Evolutionary conservation across 495 filamentous ascomycete genomes (phyloP).

Genomic region (Talaromyces wortmannii): DNA sequence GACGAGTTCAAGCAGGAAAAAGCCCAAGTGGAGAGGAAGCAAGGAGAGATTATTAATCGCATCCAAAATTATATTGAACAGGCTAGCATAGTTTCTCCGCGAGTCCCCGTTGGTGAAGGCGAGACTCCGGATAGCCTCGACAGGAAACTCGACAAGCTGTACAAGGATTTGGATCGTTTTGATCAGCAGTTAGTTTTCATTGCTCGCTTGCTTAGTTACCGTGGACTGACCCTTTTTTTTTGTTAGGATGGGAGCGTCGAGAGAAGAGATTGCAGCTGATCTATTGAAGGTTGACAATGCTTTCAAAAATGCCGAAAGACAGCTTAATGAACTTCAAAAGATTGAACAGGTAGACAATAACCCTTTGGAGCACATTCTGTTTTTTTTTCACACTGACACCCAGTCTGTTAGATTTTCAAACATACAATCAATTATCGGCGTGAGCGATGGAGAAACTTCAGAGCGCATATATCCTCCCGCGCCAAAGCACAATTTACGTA

Average conservation of each 20-base stretch:
- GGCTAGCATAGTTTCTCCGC: constrained; percentile 49
- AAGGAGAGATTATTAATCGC: constrained; percentile 30
- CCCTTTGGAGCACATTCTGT: background rate
- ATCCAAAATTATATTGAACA: constrained; percentile 50
- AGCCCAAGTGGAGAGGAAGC: constrained; percentile 34
- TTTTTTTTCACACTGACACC: constrained; percentile 7
- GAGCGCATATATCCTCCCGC: constrained; percentile 71
- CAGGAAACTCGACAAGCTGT: constrained; percentile 53
- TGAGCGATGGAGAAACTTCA: constrained; percentile 73
- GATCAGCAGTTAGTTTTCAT: constrained; percentile 37
- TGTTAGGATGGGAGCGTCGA: constrained; percentile 56
- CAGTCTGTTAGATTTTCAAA: constrained; percentile 43
- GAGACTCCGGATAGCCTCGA: constrained; percentile 59
- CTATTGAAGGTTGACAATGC: constrained; percentile 33
- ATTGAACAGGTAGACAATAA: constrained; percentile 40
- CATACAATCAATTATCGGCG: constrained; percentile 61
- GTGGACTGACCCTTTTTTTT: background rate
- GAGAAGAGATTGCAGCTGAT: constrained; percentile 54
- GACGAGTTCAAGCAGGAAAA: constrained; percentile 42
- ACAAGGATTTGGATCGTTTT: constrained; percentile 44
- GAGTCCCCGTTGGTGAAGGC: constrained; percentile 61
- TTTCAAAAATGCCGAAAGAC: constrained; percentile 33
- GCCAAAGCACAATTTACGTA: constrained; percentile 83
- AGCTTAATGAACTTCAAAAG: constrained; percentile 41
- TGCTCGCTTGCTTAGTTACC: constrained; percentile 10